Evolutionary conservation across 1,284 basidiomycete species (phyloP).

Genomic region (Entoloma clypeatum): DNA sequence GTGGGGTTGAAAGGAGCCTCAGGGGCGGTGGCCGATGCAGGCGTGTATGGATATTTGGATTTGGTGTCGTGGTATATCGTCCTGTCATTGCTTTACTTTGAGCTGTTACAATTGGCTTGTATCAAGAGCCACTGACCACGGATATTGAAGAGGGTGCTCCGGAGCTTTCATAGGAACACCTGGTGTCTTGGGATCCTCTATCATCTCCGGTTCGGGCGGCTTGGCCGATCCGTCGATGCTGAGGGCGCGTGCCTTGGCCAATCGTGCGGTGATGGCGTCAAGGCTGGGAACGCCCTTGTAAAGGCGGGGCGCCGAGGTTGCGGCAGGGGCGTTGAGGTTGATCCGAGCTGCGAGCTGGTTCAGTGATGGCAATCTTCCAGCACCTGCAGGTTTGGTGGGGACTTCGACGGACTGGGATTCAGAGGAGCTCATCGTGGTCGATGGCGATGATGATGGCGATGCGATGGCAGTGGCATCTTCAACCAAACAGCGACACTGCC

Average conservation of each 20-base stretch:
- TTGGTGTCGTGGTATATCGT: slow-evolving; percentile 89
- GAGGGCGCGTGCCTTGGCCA: slow-evolving; percentile 62
- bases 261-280: slow-evolving; percentile 73
- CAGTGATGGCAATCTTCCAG: slow-evolving; percentile 60
- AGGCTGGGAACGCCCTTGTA: slow-evolving; percentile 85
- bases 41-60: slow-evolving; percentile 58
- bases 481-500: slow-evolving; percentile 18
- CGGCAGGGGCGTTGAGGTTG: slow-evolving; percentile 38
- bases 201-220: slow-evolving; percentile 70
- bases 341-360: slow-evolving; percentile 78
- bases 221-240: slow-evolving; percentile 69
- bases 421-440: slow-evolving; percentile 22
- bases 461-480: too few relatives aligned
- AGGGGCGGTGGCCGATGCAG: slow-evolving; percentile 29
- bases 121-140: slow-evolving; percentile 78
- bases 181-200: slow-evolving; percentile 77
- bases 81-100: slow-evolving; percentile 44
- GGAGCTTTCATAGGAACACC: slow-evolving; percentile 68
- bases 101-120: too few relatives aligned
- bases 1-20: slow-evolving; percentile 37
- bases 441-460: slow-evolving; percentile 5
- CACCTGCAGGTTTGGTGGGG: slow-evolving; percentile 18
- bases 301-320: slow-evolving; percentile 43
- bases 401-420: slow-evolving; percentile 16
- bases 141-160: slow-evolving; percentile 80